Evolutionary conservation across 1,284 basidiomycete species (phyloP).

Genomic region (Cryptococcus sp.): DNA sequence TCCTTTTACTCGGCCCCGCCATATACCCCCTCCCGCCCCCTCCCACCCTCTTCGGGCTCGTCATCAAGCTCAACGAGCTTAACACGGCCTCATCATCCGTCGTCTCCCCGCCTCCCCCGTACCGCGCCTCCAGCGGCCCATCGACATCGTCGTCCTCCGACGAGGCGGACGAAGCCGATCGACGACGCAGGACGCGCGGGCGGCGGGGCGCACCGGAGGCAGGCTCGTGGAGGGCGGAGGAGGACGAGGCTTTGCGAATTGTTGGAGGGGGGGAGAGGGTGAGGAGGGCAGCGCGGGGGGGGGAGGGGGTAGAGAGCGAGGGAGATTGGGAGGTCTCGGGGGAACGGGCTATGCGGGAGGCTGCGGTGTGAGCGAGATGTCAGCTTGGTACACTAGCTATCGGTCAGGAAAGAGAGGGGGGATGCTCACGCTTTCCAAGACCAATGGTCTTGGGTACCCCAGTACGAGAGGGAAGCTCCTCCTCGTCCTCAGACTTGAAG

Average conservation of each 20-base stretch:
- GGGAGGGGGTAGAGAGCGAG: conserved; percentile 22
- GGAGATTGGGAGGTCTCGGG: conserved; percentile 27
- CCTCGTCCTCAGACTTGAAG: conserved; percentile 45
- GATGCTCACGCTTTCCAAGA: neutral
- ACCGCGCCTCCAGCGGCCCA: conserved; percentile 22
- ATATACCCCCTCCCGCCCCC: conserved; percentile 13
- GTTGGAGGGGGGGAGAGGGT: conserved; percentile 37
- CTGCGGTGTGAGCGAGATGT: neutral
- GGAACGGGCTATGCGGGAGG: conserved; percentile 7
- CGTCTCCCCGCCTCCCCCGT: conserved; percentile 15
- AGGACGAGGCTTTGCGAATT: conserved; percentile 34
- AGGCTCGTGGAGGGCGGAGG: conserved; percentile 19
- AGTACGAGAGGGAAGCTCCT: conserved; percentile 1
- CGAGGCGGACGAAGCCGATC: conserved; percentile 14
- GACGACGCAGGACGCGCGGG: conserved; percentile 24
- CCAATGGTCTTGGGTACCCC: neutral
- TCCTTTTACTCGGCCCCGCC: conserved; percentile 32
- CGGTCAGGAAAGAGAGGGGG: too few relatives aligned
- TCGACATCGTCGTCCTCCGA: conserved; percentile 17
- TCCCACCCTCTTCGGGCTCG: conserved; percentile 20
- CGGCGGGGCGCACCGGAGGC: conserved; percentile 30
- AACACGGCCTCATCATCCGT: conserved; percentile 31
- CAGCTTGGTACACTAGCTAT: neutral
- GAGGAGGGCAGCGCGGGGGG: conserved; percentile 26
- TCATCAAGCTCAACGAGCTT: conserved; percentile 24